Evolutionary conservation across 2,329 filamentous ascomycete species (phyloP).

Genomic region (Stachybotrys elegans): DNA sequence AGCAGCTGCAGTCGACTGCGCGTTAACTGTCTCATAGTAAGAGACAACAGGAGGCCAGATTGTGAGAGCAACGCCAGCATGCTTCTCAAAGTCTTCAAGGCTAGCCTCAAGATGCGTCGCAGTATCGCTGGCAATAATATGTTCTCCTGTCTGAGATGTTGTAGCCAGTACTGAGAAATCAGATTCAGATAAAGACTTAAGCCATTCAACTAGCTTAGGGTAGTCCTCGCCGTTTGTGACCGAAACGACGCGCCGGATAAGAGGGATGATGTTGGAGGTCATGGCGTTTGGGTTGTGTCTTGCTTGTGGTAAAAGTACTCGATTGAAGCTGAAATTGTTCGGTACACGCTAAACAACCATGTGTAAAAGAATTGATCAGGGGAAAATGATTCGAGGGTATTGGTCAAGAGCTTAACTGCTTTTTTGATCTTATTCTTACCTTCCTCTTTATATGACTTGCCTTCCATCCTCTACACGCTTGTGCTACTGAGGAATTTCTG

Average conservation of each 20-base stretch:
- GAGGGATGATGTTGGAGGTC: conserved; percentile 99
- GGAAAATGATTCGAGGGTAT: too few relatives aligned
- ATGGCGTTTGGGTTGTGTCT: conserved; percentile 99
- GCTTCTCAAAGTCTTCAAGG: conserved; percentile 99
- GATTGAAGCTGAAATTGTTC: conserved; percentile 99
- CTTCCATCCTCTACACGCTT: too few relatives aligned
- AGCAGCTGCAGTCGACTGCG: conserved; percentile 86
- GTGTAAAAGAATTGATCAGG: too few relatives aligned
- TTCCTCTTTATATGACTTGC: too few relatives aligned
- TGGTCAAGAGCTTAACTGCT: too few relatives aligned
- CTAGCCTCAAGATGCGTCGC: conserved; percentile 99
- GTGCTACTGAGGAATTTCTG: too few relatives aligned
- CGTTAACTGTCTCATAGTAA: conserved; percentile 93
- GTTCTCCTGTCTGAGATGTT: conserved; percentile 91
- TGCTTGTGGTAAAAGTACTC: conserved; percentile 95
- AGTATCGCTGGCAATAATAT: conserved; percentile 98
- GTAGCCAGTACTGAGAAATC: conserved; percentile 94
- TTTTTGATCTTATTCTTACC: too few relatives aligned
- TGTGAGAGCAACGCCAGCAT: conserved; percentile 95
- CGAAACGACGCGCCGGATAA: conserved; percentile 97
- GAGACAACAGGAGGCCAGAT: conserved; percentile 97
- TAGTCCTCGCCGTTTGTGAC: conserved; percentile 99
- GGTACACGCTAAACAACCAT: conserved; percentile 97
- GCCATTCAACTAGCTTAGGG: conserved; percentile 99
- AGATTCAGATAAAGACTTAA: conserved; percentile 99